Conservation (phyloP, 2,329 filamentous ascomycete species). For the Colletotrichum abscissum region DNA sequence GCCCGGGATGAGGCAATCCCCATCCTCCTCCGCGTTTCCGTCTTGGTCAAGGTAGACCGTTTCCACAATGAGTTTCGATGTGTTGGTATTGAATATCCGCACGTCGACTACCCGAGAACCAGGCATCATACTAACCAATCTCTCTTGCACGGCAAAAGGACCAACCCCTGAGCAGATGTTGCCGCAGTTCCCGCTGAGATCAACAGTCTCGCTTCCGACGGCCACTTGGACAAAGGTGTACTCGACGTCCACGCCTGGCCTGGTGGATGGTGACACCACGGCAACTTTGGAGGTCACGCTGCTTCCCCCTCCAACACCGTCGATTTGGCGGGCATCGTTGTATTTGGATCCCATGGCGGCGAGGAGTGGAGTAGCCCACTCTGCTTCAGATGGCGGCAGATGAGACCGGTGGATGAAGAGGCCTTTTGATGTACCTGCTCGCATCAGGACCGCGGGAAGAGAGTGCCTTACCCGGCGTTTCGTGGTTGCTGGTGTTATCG, state of each 20-base stretch:
- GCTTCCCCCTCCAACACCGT: conserved; percentile 71
- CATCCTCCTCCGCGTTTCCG: conserved; percentile 58
- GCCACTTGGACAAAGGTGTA: conserved; percentile 73
- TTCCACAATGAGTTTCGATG: conserved; percentile 64
- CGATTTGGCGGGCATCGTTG: conserved; percentile 66
- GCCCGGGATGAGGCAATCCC: conserved; percentile 68
- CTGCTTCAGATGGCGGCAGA: conserved; percentile 56
- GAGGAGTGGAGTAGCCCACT: conserved; percentile 65
- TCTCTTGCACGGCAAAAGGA: conserved; percentile 67
- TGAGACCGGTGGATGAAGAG: conserved; percentile 66
- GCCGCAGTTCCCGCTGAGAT: conserved; percentile 71
- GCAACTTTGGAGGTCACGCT: conserved; percentile 71
- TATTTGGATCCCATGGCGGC: conserved; percentile 66
- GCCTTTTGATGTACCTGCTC: conserved; percentile 72
- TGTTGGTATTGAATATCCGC: conserved; percentile 73
- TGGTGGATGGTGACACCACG: conserved; percentile 58
- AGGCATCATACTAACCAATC: conserved; percentile 47
- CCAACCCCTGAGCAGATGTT: conserved; percentile 72
- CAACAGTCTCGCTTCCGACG: conserved; percentile 64
- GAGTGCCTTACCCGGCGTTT: conserved; percentile 35
- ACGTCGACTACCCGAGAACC: conserved; percentile 35
- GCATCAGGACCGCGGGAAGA: conserved; percentile 67
- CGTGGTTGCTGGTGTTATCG: background rate
- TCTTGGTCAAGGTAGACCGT: conserved; percentile 61
- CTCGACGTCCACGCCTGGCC: conserved; percentile 64